Conservation (phyloP, 768 basidiomycete genomes). For the Royoungia palumana region DNA sequence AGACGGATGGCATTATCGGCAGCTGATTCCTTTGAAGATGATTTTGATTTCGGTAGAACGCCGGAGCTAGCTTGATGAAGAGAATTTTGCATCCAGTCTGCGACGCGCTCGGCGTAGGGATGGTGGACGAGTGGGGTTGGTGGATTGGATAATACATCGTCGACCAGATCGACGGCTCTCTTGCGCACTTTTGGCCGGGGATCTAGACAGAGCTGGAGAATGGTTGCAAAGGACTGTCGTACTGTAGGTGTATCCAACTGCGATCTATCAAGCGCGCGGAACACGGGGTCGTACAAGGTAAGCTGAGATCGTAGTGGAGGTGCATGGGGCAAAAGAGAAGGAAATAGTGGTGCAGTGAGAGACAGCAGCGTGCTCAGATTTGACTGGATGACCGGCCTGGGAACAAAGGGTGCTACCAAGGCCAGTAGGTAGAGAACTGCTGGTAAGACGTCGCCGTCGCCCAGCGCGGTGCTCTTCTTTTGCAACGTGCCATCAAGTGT, state of each 20-base stretch:
- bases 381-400: conserved; percentile 74
- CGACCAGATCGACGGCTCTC: conserved; percentile 82
- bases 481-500: conserved; percentile 77
- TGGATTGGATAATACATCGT: conserved; percentile 70
- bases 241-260: conserved; percentile 66
- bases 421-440: conserved; percentile 39
- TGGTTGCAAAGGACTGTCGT: conserved; percentile 80
- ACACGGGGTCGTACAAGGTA: conserved; percentile 65
- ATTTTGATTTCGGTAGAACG: conserved; percentile 58
- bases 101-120: conserved; percentile 80
- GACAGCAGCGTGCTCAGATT: conserved; percentile 69
- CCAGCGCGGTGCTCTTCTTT: conserved; percentile 60
- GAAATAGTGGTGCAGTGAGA: conserved; percentile 77
- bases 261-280: conserved; percentile 66
- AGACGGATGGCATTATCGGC: conserved; percentile 76
- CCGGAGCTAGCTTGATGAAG: conserved; percentile 64
- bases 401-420: conserved; percentile 44
- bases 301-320: conserved; percentile 86
- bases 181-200: conserved; percentile 91
- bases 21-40: conserved; percentile 49
- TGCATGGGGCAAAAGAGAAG: conserved; percentile 57
- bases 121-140: conserved; percentile 75
- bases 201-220: conserved; percentile 82
- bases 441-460: conserved; percentile 53
- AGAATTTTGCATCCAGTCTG: conserved; percentile 71